These are phyloP conservation scores for Eragrostis curvula DNA, from an alignment of 176 grass and related monocot genomes.

Conservation along the genomic window DNA sequence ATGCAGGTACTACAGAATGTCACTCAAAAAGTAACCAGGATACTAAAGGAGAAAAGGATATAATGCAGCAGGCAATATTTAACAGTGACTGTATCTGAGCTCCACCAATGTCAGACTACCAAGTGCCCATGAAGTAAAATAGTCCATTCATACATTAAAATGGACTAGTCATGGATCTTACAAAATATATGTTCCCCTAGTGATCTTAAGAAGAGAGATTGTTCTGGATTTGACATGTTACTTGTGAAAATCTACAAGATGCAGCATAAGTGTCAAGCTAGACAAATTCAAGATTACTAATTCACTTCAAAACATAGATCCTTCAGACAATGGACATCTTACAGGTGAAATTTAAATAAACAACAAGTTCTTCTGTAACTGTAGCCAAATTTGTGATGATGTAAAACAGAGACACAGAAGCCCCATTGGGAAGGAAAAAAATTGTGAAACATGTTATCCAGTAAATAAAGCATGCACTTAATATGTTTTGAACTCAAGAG, in stretches of 20 bases:
- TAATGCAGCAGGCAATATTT: not conserved
- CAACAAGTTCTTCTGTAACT: not conserved
- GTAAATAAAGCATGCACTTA: slow-evolving; percentile 8
- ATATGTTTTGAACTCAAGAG: not conserved
- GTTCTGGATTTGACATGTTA: not conserved
- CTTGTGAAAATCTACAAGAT: not conserved
- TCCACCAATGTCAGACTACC: not conserved
- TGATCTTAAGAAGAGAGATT: not conserved
- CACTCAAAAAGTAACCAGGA: slow-evolving; percentile 22
- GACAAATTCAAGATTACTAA: slow-evolving; percentile 5
- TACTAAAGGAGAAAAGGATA: slow-evolving; percentile 20
- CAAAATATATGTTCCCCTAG: not conserved
- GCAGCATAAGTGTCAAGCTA: not conserved
- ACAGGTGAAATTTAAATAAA: not conserved
- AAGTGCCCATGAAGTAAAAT: not conserved
- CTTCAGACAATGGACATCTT: not conserved
- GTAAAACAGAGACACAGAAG: not conserved
- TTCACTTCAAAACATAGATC: not conserved
- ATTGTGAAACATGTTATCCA: too few species aligned
- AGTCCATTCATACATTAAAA: not conserved
- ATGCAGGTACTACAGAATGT: not conserved
- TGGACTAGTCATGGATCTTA: slow-evolving; percentile 5
- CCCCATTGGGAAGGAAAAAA: not conserved
- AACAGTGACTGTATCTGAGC: not conserved
- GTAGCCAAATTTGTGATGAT: not conserved